Conservation (phyloP, 1,284 basidiomycete species). For the Ceratobasidium sp. region DNA sequence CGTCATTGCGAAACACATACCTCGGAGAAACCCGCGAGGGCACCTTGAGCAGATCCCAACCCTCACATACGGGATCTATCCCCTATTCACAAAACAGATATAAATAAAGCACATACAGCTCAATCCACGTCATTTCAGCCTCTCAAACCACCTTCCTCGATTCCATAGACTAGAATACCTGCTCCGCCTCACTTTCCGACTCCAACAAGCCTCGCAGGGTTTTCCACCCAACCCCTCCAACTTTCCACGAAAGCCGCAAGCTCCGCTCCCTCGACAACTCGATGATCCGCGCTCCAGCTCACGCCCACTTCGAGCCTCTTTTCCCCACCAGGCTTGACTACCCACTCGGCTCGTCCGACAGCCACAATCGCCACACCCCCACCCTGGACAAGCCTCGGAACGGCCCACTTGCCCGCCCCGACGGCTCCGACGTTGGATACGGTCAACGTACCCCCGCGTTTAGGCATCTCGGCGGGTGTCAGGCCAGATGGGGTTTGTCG, state of each 20-base stretch:
- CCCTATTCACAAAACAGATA: constrained; percentile 7
- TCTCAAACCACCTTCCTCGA: neutral
- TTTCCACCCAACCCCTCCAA: constrained; percentile 88
- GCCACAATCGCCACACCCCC: constrained; percentile 94
- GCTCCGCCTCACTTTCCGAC: constrained; percentile 58
- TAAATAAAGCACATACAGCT: neutral
- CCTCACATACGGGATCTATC: neutral
- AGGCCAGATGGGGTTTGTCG: constrained; percentile 74
- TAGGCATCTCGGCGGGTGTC: constrained; percentile 73
- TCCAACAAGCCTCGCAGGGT: constrained; percentile 78
- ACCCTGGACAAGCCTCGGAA: constrained; percentile 86
- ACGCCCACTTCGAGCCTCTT: constrained; percentile 77
- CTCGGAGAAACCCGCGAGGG: neutral
- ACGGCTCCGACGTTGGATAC: constrained; percentile 90
- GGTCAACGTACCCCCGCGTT: constrained; percentile 81
- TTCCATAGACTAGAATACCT: neutral
- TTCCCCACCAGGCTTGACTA: constrained; percentile 60
- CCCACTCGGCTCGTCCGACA: constrained; percentile 86
- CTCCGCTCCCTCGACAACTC: constrained; percentile 93
- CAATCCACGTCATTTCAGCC: neutral
- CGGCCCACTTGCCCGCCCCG: constrained; percentile 77
- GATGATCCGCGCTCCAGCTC: constrained; percentile 91
- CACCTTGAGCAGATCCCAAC: neutral
- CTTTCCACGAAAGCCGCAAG: constrained; percentile 89
- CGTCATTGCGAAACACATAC: too few relatives aligned